phyloP scores from a whole-genome alignment of 352 stramenopile genomes.

The Globisporangium solare region DNA sequence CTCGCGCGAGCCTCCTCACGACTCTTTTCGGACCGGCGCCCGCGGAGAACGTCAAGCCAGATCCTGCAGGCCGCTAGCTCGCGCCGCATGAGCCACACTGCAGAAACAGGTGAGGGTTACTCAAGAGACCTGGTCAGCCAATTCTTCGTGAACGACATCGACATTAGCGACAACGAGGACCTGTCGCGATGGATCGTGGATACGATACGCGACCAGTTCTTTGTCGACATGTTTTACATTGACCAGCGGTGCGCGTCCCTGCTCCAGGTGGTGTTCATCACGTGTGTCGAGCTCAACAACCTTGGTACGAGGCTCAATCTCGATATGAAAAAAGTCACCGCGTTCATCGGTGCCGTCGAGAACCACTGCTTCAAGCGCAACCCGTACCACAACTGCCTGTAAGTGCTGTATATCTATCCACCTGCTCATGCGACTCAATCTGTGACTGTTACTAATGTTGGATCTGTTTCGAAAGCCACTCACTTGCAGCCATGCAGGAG shows the following conservation, averaged over 20 bases:
- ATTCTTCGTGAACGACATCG: constrained; percentile 17
- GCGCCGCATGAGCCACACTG: constrained; percentile 16
- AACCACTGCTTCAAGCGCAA: constrained; percentile 61
- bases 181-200: constrained; percentile 47
- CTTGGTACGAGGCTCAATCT: constrained; percentile 40
- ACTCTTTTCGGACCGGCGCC: constrained; percentile 7
- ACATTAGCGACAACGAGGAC: constrained; percentile 21
- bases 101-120: constrained; percentile 12
- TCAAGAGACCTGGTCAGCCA: constrained; percentile 20
- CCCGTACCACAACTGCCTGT: constrained; percentile 71
- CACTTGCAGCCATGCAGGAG: constrained; percentile 40
- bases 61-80: constrained; percentile 17
- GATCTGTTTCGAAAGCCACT: not conserved
- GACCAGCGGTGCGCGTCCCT: constrained; percentile 37
- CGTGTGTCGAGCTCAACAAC: constrained; percentile 53
- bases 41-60: constrained; percentile 8
- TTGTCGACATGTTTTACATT: constrained; percentile 62
- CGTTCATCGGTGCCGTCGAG: constrained; percentile 49
- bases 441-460: not conserved
- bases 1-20: constrained; percentile 9
- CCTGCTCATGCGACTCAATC: not conserved
- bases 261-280: constrained; percentile 46
- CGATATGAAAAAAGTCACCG: constrained; percentile 35
- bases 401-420: constrained; percentile 14
- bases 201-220: constrained; percentile 51